These are phyloP conservation scores for Cladosporium oxysporum DNA, from an alignment of 2,329 filamentous ascomycete genomes.

Conservation along the genomic window DNA sequence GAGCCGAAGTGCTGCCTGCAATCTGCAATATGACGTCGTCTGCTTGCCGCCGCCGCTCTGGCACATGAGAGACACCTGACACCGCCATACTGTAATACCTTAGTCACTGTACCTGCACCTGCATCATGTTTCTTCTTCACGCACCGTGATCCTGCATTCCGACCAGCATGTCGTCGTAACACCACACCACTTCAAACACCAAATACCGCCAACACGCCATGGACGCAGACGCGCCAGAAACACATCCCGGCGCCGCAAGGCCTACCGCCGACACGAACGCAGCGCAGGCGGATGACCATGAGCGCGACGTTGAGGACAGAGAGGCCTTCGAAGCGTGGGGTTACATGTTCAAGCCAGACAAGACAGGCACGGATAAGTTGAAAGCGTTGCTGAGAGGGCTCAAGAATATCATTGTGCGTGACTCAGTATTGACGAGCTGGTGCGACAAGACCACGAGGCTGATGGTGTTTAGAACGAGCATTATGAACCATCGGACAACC, in stretches of 20 bases:
- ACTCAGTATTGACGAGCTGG: not conserved
- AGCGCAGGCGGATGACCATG: conserved; percentile 27
- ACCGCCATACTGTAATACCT: not conserved
- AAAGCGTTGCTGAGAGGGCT: conserved; percentile 50
- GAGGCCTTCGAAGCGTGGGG: conserved; percentile 55
- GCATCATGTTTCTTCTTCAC: not conserved
- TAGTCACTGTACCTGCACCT: not conserved
- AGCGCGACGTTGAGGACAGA: conserved; percentile 33
- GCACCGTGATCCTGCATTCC: not conserved
- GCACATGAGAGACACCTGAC: conserved; percentile 4
- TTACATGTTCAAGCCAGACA: conserved; percentile 53
- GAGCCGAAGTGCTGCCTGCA: not conserved
- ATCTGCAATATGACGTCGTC: not conserved
- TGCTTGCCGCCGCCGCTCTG: not conserved
- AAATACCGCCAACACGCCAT: not conserved
- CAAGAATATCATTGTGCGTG: conserved; percentile 48
- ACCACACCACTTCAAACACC: not conserved
- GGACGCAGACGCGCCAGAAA: conserved; percentile 9
- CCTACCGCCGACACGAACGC: conserved; percentile 11
- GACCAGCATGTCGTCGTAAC: not conserved
- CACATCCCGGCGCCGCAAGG: conserved; percentile 1
- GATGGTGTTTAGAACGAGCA: conserved; percentile 40
- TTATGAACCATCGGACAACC: conserved; percentile 46
- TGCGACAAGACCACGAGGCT: conserved; percentile 6
- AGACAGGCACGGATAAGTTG: conserved; percentile 50